These are phyloP conservation scores for Colletotrichum somersetense DNA, from an alignment of 2,329 filamentous ascomycete genomes.

Conservation along the genomic window DNA sequence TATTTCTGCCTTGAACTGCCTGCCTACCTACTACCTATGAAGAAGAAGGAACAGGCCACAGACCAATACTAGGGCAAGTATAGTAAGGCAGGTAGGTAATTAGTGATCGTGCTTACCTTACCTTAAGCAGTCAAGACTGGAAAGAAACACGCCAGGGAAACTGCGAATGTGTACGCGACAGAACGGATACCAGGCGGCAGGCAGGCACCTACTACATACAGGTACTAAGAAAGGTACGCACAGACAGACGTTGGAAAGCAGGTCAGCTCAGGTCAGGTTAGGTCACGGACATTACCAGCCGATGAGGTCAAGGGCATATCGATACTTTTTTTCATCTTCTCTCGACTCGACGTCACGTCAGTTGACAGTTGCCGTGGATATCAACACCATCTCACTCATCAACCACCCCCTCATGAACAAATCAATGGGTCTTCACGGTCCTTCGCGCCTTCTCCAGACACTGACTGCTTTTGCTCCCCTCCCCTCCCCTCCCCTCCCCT, in stretches of 20 bases:
- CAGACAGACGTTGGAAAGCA: not conserved
- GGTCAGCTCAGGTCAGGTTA: not conserved
- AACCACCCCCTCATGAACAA: not conserved
- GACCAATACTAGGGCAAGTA: not conserved
- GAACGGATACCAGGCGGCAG: too few species aligned
- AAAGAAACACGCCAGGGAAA: not conserved
- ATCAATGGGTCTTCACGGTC: constrained; percentile 19
- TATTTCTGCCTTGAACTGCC: constrained; percentile 6
- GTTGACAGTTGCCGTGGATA: not conserved
- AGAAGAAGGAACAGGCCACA: not conserved
- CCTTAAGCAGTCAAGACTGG: not conserved
- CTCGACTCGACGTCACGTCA: not conserved
- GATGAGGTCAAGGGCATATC: not conserved
- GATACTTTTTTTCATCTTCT: not conserved
- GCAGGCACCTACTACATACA: too few species aligned
- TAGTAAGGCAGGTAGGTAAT: not conserved
- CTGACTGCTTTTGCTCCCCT: not conserved
- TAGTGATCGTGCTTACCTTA: too few species aligned
- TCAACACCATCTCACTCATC: not conserved
- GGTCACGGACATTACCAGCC: not conserved
- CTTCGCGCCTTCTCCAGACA: constrained; percentile 28
- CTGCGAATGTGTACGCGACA: not conserved
- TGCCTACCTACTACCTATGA: too few species aligned
- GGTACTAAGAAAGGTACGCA: not conserved
- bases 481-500: too few species aligned